phyloP scores from a whole-genome alignment of 78 protist species.

The Trichosphaerium sp. region DNA sequence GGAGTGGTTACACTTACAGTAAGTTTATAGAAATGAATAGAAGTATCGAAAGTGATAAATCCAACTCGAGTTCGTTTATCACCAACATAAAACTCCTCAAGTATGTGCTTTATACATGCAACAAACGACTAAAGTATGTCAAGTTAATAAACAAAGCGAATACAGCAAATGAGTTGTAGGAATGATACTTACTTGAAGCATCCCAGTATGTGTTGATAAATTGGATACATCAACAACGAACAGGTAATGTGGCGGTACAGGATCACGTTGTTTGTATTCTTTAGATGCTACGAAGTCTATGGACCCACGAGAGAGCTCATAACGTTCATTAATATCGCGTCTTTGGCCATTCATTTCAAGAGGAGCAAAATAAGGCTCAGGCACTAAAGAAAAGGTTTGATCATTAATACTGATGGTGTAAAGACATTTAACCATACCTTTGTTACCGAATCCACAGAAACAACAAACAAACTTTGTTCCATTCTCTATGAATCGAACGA shows the following conservation, averaged over 20 bases:
- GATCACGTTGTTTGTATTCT: background rate
- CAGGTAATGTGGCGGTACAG: background rate
- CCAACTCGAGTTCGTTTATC: slow-evolving; percentile 25
- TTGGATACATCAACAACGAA: background rate
- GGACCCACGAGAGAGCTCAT: background rate
- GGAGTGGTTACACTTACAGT: too few species aligned
- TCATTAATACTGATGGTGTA: background rate
- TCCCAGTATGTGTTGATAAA: background rate
- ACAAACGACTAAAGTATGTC: background rate
- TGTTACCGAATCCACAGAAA: slow-evolving; percentile 39
- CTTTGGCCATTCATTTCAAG: background rate
- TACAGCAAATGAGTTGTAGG: too few species aligned
- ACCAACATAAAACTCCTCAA: slow-evolving; percentile 16
- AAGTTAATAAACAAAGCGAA: too few species aligned
- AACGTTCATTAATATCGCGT: background rate
- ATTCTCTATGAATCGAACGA: slow-evolving; percentile 15
- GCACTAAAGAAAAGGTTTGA: background rate
- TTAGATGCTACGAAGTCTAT: background rate
- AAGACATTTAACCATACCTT: background rate
- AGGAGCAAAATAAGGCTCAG: background rate
- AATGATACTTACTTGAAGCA: too few species aligned
- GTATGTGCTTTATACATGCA: background rate
- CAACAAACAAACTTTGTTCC: slow-evolving; percentile 29
- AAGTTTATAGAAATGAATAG: slow-evolving; percentile 43
- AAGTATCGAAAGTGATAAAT: slow-evolving; percentile 38